phyloP scores from a whole-genome alignment of 257 asterid genomes.

The Thymus quinquecostatus region DNA sequence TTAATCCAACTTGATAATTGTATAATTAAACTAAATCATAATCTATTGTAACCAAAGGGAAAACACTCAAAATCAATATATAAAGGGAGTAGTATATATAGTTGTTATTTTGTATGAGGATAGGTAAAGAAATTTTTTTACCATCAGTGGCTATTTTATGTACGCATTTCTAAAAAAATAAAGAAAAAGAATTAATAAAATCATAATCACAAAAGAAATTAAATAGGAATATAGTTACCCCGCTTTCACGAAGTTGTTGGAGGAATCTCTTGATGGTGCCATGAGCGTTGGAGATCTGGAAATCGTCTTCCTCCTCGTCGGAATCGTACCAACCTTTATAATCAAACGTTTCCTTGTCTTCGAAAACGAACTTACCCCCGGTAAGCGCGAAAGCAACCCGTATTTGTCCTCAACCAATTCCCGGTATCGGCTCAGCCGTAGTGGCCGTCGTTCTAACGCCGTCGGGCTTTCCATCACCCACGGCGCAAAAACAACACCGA shows the following conservation, averaged over 20 bases:
- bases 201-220: too few relatives aligned
- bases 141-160: too few relatives aligned
- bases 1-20: too few relatives aligned
- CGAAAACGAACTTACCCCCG: slow-evolving; percentile 9
- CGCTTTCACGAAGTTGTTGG: slow-evolving; percentile 23
- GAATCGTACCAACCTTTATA: slow-evolving; percentile 15
- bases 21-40: too few relatives aligned
- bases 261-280: slow-evolving; percentile 25
- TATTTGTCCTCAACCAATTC: slow-evolving; percentile 21
- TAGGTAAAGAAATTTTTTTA: too few relatives aligned
- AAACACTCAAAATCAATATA: too few relatives aligned
- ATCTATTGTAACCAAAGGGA: too few relatives aligned
- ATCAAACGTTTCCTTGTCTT: slow-evolving; percentile 23
- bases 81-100: too few relatives aligned
- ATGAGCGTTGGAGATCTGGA: slow-evolving; percentile 4
- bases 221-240: background rate
- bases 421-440: slow-evolving; percentile 16
- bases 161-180: too few relatives aligned
- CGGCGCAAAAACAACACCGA: background rate
- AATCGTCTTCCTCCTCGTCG: slow-evolving; percentile 9
- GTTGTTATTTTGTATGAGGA: too few relatives aligned
- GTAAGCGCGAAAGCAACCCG: slow-evolving; percentile 25
- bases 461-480: slow-evolving; percentile 9
- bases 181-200: too few relatives aligned
- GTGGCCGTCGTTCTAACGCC: background rate